Evolutionary conservation across 768 basidiomycete genomes (phyloP).

Genomic region (Galerina sulciceps): DNA sequence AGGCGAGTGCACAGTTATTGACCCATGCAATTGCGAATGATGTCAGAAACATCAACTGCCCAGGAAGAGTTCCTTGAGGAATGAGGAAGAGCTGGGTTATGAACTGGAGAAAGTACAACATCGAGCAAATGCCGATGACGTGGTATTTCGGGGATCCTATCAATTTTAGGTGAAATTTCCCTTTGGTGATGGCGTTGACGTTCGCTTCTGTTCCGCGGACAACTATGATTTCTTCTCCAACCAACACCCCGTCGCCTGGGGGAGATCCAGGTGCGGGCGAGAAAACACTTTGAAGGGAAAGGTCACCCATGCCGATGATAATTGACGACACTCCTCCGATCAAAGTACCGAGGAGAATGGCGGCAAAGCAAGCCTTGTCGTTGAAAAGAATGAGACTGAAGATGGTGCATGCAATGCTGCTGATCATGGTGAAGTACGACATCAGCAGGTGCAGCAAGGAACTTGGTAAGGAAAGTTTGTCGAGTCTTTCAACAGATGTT

Average conservation of each 20-base stretch:
- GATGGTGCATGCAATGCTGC: conserved; percentile 7
- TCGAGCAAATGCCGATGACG: conserved; percentile 8
- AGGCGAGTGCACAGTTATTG: conserved; percentile 11
- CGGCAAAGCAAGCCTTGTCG: conserved; percentile 10
- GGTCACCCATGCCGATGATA: conserved; percentile 8
- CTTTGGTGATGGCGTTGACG: conserved; percentile 14
- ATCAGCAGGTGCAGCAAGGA: conserved; percentile 1
- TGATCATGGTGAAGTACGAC: conserved; percentile 12
- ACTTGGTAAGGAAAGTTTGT: conserved; percentile 3
- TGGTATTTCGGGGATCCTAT: conserved; percentile 5
- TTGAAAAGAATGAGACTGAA: conserved; percentile 9
- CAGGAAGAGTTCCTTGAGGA: conserved; percentile 6
- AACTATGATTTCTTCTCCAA: conserved; percentile 7
- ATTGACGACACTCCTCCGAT: conserved; percentile 11
- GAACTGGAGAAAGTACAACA: conserved; percentile 11
- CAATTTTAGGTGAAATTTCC: conserved; percentile 5
- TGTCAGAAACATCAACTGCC: conserved; percentile 12
- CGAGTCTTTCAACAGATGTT: background rate
- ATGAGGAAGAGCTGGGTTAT: conserved; percentile 16
- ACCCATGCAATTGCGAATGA: conserved; percentile 13
- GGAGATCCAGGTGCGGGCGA: conserved; percentile 11
- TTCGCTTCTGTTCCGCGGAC: conserved; percentile 3
- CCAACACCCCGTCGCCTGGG: conserved; percentile 3
- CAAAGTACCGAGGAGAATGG: conserved; percentile 10
- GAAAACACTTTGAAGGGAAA: conserved; percentile 9